phyloP scores from a whole-genome alignment of 768 basidiomycete genomes.

The Stropharia rugosoannulata region DNA sequence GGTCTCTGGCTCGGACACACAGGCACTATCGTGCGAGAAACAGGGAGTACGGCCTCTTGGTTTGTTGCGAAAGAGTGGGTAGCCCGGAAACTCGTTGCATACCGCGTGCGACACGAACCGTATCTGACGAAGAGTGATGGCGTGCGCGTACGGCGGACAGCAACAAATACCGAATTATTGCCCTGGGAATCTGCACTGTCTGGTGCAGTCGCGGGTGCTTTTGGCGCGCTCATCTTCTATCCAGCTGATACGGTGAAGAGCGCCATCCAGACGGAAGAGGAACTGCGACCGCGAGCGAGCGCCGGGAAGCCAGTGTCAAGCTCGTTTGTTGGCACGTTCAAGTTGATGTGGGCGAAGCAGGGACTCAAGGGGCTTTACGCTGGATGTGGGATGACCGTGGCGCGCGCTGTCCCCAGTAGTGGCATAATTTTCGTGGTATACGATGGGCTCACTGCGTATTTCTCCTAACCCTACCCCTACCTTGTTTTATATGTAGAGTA shows the following conservation, averaged over 20 bases:
- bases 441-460: constrained; percentile 61
- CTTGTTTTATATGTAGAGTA: too few relatives aligned
- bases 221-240: constrained; percentile 87
- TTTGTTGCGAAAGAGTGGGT: constrained; percentile 86
- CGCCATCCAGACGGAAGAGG: constrained; percentile 91
- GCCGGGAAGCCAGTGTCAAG: constrained; percentile 13
- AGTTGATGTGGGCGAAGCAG: constrained; percentile 68
- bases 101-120: constrained; percentile 32
- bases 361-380: constrained; percentile 88
- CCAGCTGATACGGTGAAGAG: constrained; percentile 96
- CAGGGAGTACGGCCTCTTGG: constrained; percentile 90
- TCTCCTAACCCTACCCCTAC: constrained; percentile 26
- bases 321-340: constrained; percentile 58
- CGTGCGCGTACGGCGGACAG: constrained; percentile 16
- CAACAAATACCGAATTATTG: constrained; percentile 47
- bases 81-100: constrained; percentile 56
- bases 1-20: constrained; percentile 98
- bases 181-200: constrained; percentile 84
- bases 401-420: constrained; percentile 83
- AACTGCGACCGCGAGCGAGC: constrained; percentile 56
- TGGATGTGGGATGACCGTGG: constrained; percentile 89
- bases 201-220: constrained; percentile 84
- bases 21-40: constrained; percentile 90
- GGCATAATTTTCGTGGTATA: constrained; percentile 94
- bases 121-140: constrained; percentile 11